Evolutionary conservation across 805 yeast genomes (phyloP).

Genomic region (Monosporozyma yasuniensis): DNA sequence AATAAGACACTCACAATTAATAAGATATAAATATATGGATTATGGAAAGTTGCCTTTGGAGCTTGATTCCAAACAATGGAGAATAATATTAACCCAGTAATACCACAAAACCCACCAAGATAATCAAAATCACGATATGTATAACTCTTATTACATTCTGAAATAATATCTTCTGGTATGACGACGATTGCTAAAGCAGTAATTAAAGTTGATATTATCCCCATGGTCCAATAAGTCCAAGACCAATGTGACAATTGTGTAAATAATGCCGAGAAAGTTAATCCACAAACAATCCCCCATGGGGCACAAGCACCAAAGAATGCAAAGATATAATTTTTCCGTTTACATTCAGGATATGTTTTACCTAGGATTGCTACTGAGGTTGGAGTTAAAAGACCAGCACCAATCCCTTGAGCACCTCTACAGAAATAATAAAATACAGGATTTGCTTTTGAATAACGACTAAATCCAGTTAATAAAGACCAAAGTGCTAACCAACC

Average conservation of each 20-base stretch:
- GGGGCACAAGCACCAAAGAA: conserved; percentile 57
- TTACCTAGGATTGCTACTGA: conserved; percentile 45
- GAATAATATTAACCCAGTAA: conserved; percentile 45
- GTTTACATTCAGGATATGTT: conserved; percentile 24
- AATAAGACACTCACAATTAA: conserved; percentile 42
- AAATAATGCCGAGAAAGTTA: conserved; percentile 41
- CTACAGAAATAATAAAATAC: conserved; percentile 32
- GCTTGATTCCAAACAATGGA: conserved; percentile 62
- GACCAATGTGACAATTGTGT: conserved; percentile 45
- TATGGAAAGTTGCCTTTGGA: conserved; percentile 53
- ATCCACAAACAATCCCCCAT: conserved; percentile 49
- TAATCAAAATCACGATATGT: conserved; percentile 25
- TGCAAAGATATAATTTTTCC: conserved; percentile 49
- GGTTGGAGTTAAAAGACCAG: conserved; percentile 49
- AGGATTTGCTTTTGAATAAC: conserved; percentile 13
- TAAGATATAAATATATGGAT: conserved; percentile 43
- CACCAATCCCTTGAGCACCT: conserved; percentile 58
- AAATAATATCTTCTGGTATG: conserved; percentile 16
- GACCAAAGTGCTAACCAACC: conserved; percentile 51
- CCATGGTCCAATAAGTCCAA: conserved; percentile 46
- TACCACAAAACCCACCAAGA: conserved; percentile 42
- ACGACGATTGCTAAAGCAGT: conserved; percentile 30
- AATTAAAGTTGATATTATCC: conserved; percentile 32
- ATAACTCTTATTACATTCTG: neutral
- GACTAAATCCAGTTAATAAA: conserved; percentile 47